Base-by-base conservation (phyloP, 2,329 filamentous ascomycete species). In the Penicillium griseofulvum region DNA sequence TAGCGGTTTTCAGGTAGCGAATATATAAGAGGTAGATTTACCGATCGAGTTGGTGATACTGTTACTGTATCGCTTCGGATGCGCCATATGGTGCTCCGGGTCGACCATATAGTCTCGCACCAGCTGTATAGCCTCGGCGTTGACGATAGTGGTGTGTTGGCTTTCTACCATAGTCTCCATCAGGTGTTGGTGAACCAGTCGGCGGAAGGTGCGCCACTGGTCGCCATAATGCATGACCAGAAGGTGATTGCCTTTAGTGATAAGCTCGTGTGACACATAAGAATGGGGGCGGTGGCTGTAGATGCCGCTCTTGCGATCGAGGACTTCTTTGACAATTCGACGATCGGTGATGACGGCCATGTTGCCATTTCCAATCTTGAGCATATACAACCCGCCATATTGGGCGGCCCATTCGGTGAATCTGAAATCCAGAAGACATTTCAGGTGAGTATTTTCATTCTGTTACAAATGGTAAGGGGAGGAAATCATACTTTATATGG, bases 41-140 rank as follows among this genome's bases (percentile, higher is more conserved):
- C 41, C 43, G n/a, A 48, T 14, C 19, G 28, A 19, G 17, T 24
- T 80, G 19, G 70, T 79, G 48, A 81, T 74, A 55, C 77, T 80
- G 57, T 82, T 82, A 47, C 73, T 78, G 56, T 74, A 80, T 3
- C 81, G 69, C 58, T 77, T 77, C 0, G 79, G 74, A 60, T 81
- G 78, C 26, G 70, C 52, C 77, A 81, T 80, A 43, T 76, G 71
- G 17, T 77, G 55, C 26, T 74, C 68, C 0, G 79, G 78, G 0
- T 65, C 52, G 0, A 68, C 37, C 16, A 78, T 55, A 56, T 77
- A 77, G 58, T 82, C 80, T 7, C 68, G 62, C 4, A 81, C 54
- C 69, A 82, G 74, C 62, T 82, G 79, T 3, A 68, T 67, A 0
- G 74, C 75, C 61, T 83, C 81, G 1, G 80, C 80, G 51, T 83